Conservation (phyloP, 257 asterid species). For the Rhazya stricta region DNA sequence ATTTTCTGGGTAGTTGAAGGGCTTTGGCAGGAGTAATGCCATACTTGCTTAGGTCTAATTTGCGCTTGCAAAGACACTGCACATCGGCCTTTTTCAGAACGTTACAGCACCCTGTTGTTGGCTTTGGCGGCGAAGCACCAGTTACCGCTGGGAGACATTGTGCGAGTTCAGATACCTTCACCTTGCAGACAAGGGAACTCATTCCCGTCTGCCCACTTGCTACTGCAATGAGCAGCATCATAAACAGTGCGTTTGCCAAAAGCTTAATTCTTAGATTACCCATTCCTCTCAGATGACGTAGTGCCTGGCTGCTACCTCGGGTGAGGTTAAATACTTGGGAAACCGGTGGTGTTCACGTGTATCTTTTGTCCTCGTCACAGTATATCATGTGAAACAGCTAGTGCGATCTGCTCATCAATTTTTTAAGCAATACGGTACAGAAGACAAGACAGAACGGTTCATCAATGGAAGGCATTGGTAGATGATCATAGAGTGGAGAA, state of each 20-base stretch:
- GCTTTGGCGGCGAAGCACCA: constrained; percentile 35
- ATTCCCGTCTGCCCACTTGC: constrained; percentile 6
- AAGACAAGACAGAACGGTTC: background rate
- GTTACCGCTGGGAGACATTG: constrained; percentile 50
- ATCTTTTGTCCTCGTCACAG: background rate
- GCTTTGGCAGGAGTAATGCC: constrained; percentile 41
- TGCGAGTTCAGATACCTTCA: constrained; percentile 34
- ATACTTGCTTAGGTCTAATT: constrained; percentile 22
- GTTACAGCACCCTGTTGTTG: constrained; percentile 36
- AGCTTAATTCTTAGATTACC: background rate
- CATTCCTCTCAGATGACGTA: background rate
- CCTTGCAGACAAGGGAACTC: constrained; percentile 32
- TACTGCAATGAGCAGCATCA: background rate
- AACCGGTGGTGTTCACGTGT: background rate
- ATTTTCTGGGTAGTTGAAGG: constrained; percentile 39
- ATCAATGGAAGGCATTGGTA: too few species aligned
- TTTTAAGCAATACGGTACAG: too few species aligned
- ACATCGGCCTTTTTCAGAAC: constrained; percentile 34
- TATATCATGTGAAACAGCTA: background rate
- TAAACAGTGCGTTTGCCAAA: background rate
- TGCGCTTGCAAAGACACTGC: constrained; percentile 42
- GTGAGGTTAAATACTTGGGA: background rate
- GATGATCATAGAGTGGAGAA: too few species aligned
- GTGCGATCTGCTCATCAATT: background rate
- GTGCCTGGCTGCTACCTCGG: too few species aligned